Base-by-base conservation (phyloP, 345 rosid genomes). In the Hibiscus tridactylites region DNA sequence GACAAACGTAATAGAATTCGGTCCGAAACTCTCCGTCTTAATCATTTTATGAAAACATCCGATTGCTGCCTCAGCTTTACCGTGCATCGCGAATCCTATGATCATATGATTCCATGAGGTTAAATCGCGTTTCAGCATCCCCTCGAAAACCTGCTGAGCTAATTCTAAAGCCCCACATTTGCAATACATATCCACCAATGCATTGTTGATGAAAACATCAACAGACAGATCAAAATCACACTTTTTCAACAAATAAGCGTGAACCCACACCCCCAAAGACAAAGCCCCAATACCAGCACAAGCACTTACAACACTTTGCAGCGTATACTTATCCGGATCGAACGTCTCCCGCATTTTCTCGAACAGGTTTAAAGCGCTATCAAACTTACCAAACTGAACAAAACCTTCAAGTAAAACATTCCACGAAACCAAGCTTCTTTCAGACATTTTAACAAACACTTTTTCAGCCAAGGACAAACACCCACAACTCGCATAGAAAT, bases 91-190 rank as follows among this genome's bases (percentile, higher is more conserved):
- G 47, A 83, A 82, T 70, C 97, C 96, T 3, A 88, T 81, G 78
- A 93, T 88, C 80, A 91, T 87, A 1, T 83, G 81, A 66, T 93
- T 93, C 96, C 96, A 93, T 21, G 97, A 86, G 71, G 88, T 85
- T 60, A 91, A 64, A 71, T 87, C 84, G 6, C 81, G 90, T 42
- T 80, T 81, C 9, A 35, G 73, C 97, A 91, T 88, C 80, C 83
- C 76, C 33, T 82, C 75, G 53, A 93, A 93, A 46, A 88, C 88
- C 56, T 91, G 89, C 67, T 76, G 47, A 29, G 93, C 97, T 35
- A 88, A 72, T 66, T 77, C 83, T 19, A 89, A 65, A 0, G 88
- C 80, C 19, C 97, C 96, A 19, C 96, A 88, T 81, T 88, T 93
- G 80, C 91, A 81, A 65, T 93, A 93, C 97, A 93, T 91, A 60